These are phyloP conservation scores for Metschnikowia drakensbergensis DNA, from an alignment of 805 yeast genomes.

Conservation along the genomic window DNA sequence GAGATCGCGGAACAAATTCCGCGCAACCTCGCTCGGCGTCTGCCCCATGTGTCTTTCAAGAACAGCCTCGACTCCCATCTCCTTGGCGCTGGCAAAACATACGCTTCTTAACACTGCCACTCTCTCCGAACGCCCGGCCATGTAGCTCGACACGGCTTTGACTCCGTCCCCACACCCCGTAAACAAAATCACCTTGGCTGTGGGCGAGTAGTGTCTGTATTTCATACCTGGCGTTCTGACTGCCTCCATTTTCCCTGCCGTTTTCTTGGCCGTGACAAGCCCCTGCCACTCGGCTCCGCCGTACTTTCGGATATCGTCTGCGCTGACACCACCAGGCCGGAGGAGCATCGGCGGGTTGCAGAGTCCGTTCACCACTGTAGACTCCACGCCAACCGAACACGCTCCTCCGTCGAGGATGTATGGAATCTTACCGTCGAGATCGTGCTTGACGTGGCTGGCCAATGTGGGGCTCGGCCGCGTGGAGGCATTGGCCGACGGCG, in stretches of 20 bases:
- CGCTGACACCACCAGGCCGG: conserved; percentile 90
- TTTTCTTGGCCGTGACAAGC: conserved; percentile 59
- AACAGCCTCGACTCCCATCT: conserved; percentile 13
- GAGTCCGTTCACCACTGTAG: conserved; percentile 91
- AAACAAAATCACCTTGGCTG: conserved; percentile 73
- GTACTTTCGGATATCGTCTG: conserved; percentile 61
- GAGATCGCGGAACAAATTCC: conserved; percentile 65
- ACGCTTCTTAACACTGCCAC: conserved; percentile 52
- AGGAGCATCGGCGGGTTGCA: conserved; percentile 79
- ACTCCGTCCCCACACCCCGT: conserved; percentile 46
- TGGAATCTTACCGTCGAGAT: conserved; percentile 76
- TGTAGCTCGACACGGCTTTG: conserved; percentile 27
- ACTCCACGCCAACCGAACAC: conserved; percentile 85
- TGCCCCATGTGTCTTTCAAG: conserved; percentile 41
- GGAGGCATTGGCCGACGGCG: conserved; percentile 96
- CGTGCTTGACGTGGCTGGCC: conserved; percentile 82
- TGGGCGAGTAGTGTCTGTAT: conserved; percentile 91
- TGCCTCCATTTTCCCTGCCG: conserved; percentile 61
- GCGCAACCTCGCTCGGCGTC: conserved; percentile 60
- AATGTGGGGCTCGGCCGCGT: conserved; percentile 91
- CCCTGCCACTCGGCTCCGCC: conserved; percentile 72
- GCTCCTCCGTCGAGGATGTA: conserved; percentile 87
- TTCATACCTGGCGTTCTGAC: conserved; percentile 98
- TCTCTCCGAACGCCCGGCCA: conserved; percentile 22
- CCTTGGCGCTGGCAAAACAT: conserved; percentile 27